Base-by-base conservation (phyloP, 2,329 filamentous ascomycete genomes). In the Polychaeton citri region DNA sequence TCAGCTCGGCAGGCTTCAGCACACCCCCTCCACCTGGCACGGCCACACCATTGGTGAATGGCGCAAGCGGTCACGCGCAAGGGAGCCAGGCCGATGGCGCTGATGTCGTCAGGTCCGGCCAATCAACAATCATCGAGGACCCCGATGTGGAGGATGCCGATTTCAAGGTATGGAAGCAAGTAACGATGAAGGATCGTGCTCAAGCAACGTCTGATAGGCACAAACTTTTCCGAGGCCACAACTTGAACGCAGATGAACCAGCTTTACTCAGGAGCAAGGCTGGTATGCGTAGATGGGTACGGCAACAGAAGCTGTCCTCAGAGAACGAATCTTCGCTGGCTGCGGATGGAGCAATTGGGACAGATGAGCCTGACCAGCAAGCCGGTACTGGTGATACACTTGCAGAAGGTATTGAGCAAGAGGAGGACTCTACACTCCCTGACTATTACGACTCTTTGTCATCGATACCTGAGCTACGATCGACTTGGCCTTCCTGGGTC, bases 151-250 rank as follows among this genome's bases (percentile, higher is more conserved):
- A 96, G 48, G 87, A 96, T 39, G 64, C 72, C 2, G 88, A 95
- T 54, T 94, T 90, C 63, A 93, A 92, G 57, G 82, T 90, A 21
- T 98, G 92, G 90, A 98, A 96, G 63, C 88, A 96, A 59, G 85
- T 94, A 28, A 98, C 90, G 2, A 96, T 96, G 62, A 95, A 90
- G 55, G 87, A 94, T 51, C 79, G 90, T 43, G 90, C 90, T 3
- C 65, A 81, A 17, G 76, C 88, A 36, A 81, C 90, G 40, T 85
- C 87, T 44, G 84, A 94, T 54, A 75, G 90, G 20, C 79, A 86
- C 57, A 74, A 81, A 26, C 72, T 98, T 10, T 94, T 98, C 62
- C 81, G 80, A 42, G 81, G 80, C 34, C 79, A 86, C 49, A 83
- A 78, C 50, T 67, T 98, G 34, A 93, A 95, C 52, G 59, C 72